These are phyloP conservation scores for Murraya koenigii DNA, from an alignment of 345 rosid genomes.

Conservation along the genomic window DNA sequence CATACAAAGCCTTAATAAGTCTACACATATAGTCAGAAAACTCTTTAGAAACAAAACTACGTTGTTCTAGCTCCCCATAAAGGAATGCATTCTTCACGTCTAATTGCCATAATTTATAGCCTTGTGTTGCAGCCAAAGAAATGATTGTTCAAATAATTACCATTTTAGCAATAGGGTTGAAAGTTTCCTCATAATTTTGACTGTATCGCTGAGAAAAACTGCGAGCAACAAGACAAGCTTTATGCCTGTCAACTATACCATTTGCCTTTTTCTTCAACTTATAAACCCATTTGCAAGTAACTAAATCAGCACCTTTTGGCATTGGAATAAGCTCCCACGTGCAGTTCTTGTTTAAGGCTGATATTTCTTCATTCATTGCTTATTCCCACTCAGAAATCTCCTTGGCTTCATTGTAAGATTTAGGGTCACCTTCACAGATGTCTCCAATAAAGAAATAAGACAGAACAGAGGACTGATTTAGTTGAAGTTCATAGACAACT, in stretches of 20 bases:
- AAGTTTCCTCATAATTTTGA: no score
- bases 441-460: not conserved
- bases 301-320: not conserved
- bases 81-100: not conserved
- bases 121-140: not conserved
- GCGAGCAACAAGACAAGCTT: not conserved
- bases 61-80: not conserved
- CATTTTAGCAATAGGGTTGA: not conserved
- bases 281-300: conserved; percentile 13
- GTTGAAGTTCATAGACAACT: not conserved
- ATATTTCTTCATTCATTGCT: not conserved
- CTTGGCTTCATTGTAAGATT: not conserved
- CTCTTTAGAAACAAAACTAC: not conserved
- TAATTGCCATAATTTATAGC: not conserved
- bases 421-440: not conserved
- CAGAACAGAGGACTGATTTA: not conserved
- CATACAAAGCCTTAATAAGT: not conserved
- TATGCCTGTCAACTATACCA: not conserved
- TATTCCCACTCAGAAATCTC: not conserved
- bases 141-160: not conserved
- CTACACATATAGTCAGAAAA: not conserved
- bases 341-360: not conserved
- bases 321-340: conserved; percentile 1
- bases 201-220: not conserved
- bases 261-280: not conserved